These are phyloP conservation scores for Debaryomycetaceae sp. DNA, from an alignment of 1,139 yeast genomes.

Conservation along the genomic window DNA sequence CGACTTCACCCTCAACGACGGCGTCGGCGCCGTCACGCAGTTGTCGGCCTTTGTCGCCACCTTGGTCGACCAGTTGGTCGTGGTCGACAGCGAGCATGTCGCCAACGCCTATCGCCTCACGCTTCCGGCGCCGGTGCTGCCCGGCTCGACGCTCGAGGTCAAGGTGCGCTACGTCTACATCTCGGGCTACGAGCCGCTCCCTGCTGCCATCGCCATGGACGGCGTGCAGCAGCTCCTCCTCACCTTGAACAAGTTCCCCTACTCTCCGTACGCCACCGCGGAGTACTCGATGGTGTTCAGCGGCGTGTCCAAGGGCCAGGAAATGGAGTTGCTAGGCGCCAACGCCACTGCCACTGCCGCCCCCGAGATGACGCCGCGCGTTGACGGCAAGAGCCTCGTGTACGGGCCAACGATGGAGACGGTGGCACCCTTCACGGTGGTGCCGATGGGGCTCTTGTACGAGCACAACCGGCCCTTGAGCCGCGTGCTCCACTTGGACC, in stretches of 20 bases:
- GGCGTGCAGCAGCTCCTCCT: constrained; percentile 60
- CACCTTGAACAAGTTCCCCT: constrained; percentile 52
- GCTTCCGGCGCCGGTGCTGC: constrained; percentile 66
- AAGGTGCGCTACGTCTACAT: constrained; percentile 52
- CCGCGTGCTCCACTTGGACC: constrained; percentile 53
- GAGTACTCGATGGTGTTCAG: constrained; percentile 46
- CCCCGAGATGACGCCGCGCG: constrained; percentile 20
- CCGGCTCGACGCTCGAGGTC: constrained; percentile 51
- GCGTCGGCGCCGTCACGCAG: constrained; percentile 35
- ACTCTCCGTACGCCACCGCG: constrained; percentile 59
- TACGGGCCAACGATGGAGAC: constrained; percentile 52
- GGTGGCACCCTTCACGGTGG: constrained; percentile 43
- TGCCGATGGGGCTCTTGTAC: constrained; percentile 54
- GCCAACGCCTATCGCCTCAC: constrained; percentile 42
- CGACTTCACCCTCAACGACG: constrained; percentile 49
- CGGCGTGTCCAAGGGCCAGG: constrained; percentile 48
- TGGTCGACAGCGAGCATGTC: constrained; percentile 28
- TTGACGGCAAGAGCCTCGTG: constrained; percentile 37
- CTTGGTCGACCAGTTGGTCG: constrained; percentile 26
- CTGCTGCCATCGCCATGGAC: constrained; percentile 56
- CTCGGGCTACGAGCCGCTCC: constrained; percentile 53
- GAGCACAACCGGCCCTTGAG: constrained; percentile 66
- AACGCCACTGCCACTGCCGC: constrained; percentile 14
- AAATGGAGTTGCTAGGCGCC: constrained; percentile 29
- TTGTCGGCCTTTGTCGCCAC: constrained; percentile 46